These are phyloP conservation scores for Alliaria petiolata DNA, from an alignment of 345 rosid species.

Conservation along the genomic window DNA sequence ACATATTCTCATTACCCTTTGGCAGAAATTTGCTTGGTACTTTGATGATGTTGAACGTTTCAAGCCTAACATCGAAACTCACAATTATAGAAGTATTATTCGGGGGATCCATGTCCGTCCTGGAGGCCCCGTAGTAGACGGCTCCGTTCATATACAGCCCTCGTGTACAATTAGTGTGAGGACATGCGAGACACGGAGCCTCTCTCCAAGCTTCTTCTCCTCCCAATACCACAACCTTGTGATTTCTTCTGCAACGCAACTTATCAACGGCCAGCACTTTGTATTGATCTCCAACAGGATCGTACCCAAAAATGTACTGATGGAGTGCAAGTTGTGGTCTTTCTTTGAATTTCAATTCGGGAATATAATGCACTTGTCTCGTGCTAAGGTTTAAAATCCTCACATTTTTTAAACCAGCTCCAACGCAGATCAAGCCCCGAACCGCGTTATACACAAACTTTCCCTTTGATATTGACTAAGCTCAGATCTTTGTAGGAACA, in stretches of 20 bases:
- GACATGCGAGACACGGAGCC: neutral
- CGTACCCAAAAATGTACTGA: neutral
- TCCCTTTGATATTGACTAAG: neutral
- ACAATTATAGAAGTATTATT: neutral
- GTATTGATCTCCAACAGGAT: neutral
- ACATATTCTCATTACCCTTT: neutral
- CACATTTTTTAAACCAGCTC: neutral
- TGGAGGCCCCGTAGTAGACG: neutral
- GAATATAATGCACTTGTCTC: neutral
- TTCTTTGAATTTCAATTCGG: neutral
- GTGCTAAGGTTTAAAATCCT: neutral
- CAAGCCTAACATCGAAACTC: slow-evolving; percentile 5
- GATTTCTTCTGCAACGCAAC: neutral
- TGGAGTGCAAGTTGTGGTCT: neutral
- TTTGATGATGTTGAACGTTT: neutral
- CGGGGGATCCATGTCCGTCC: too few relatives aligned
- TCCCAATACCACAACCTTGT: neutral
- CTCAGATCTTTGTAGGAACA: neutral
- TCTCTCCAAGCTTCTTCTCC: slow-evolving; percentile 6
- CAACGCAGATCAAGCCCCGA: neutral
- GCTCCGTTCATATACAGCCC: slow-evolving; percentile 1
- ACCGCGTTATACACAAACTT: neutral
- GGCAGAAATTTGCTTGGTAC: neutral
- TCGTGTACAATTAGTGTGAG: neutral
- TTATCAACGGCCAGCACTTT: slow-evolving; percentile 9